Conservation (phyloP, 1,139 yeast species). For the Petasospora rhodanensis region DNA sequence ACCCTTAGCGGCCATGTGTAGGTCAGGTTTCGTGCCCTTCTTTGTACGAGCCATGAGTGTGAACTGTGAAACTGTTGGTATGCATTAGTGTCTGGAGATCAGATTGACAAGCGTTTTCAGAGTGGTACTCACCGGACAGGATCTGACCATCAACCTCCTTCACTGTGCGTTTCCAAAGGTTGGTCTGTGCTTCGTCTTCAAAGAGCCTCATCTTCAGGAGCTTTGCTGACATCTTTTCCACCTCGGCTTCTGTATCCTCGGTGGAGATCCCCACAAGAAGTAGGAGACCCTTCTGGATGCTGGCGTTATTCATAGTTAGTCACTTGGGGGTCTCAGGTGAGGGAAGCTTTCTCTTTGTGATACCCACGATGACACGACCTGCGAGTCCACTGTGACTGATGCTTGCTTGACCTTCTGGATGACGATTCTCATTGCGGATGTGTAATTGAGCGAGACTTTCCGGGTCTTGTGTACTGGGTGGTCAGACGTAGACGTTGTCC, state of each 20-base stretch:
- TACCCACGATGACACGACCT: slow-evolving; percentile 64
- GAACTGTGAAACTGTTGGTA: slow-evolving; percentile 67
- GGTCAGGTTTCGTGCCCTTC: slow-evolving; percentile 92
- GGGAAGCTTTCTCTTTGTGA: slow-evolving; percentile 30
- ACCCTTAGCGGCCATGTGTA: slow-evolving; percentile 83
- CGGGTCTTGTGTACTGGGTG: no score
- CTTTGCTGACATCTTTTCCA: slow-evolving; percentile 62
- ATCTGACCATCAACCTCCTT: slow-evolving; percentile 54
- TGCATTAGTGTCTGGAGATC: not conserved
- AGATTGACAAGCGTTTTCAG: not conserved
- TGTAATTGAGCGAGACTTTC: no score
- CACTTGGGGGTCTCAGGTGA: not conserved
- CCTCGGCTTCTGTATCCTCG: slow-evolving; percentile 72
- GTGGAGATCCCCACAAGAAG: slow-evolving; percentile 79
- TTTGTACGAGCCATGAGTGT: slow-evolving; percentile 79
- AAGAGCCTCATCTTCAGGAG: slow-evolving; percentile 63
- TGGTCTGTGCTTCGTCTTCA: slow-evolving; percentile 51
- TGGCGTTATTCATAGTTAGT: slow-evolving; percentile 2
- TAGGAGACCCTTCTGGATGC: slow-evolving; percentile 68
- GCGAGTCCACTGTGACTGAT: slow-evolving; percentile 74
- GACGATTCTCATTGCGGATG: slow-evolving; percentile 88
- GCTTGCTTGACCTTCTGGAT: slow-evolving; percentile 85
- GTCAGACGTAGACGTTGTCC: no score
- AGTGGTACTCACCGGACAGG: slow-evolving; percentile 35
- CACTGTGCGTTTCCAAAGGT: slow-evolving; percentile 58